Evolutionary conservation across 306 rosid species (phyloP).

Genomic region (Lupinus albus): DNA sequence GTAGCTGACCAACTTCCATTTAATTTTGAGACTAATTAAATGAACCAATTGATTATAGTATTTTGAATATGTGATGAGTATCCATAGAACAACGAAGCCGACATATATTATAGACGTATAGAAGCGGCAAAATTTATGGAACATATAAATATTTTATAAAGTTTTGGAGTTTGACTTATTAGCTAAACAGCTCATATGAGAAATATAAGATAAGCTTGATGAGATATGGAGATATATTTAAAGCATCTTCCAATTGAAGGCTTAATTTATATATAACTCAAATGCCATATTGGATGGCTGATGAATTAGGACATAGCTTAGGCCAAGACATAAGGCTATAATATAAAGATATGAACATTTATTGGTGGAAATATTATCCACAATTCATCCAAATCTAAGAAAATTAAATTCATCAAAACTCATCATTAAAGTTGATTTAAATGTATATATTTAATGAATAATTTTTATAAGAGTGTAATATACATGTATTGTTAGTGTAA

Average conservation of each 20-base stretch:
- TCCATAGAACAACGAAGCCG: slow-evolving; percentile 64
- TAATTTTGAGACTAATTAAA: slow-evolving; percentile 35
- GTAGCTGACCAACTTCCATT: slow-evolving; percentile 44
- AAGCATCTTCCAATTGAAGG: slow-evolving; percentile 60
- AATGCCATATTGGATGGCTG: slow-evolving; percentile 51
- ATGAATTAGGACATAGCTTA: slow-evolving; percentile 67
- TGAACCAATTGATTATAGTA: slow-evolving; percentile 31
- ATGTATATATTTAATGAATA: too few relatives aligned
- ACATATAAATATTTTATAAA: slow-evolving; percentile 40
- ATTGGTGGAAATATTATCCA: too few relatives aligned
- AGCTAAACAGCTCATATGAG: slow-evolving; percentile 65
- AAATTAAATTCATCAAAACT: too few relatives aligned
- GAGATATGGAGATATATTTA: slow-evolving; percentile 56
- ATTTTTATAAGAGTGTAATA: too few relatives aligned
- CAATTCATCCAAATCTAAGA: too few relatives aligned
- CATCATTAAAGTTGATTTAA: too few relatives aligned
- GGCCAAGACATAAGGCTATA: slow-evolving; percentile 22
- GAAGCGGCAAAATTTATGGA: slow-evolving; percentile 38
- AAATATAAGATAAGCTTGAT: slow-evolving; percentile 57
- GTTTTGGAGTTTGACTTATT: slow-evolving; percentile 68
- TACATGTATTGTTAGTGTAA: too few relatives aligned
- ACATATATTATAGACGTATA: slow-evolving; percentile 51
- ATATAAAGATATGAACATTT: slow-evolving; percentile 37
- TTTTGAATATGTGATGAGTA: slow-evolving; percentile 34
- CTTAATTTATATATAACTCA: slow-evolving; percentile 44